Evolutionary conservation across 345 rosid genomes (phyloP), one percentile per base, ranked within the genome.

Genomic region (Syzygium aromaticum): DNA sequence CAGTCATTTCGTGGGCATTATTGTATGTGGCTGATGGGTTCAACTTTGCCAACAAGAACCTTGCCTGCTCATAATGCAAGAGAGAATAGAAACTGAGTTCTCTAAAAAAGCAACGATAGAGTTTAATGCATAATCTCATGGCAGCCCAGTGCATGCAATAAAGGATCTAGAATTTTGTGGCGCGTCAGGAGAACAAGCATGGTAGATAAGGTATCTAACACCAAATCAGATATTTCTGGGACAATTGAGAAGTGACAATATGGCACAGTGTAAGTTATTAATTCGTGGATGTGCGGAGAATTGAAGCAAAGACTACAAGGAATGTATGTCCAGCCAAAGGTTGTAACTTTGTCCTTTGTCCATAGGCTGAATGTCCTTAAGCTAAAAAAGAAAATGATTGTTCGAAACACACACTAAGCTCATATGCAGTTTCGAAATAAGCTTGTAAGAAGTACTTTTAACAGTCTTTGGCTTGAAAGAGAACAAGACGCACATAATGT

Each of bases 1-100:
- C 94, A 8, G 99, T 94, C 92, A 95, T 90, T 86, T 98, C 98
- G 22, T 89, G 89, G 51, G 97, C 90, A 52, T 93, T 96, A 85
- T 93, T 98, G 91, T 98, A 95, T 27, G 98, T 98, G 52, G 99
- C 97, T 56, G 99, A 98, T 86, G 99, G 99, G 90, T 96, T 98
- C 94, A 98, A 90, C 93, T 96, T 98, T 0, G 98, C 99, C 92
- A 98, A 93, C 64, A 98, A 93, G 91, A 98, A 98, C 92, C 99
- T 95, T 51, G 99, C 99, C 98, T 98, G 91, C 84, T 73, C 82
- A 9, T 73, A 73, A 73, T 73, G 78, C 84, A 84, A 86, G 86
- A 49, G 86, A 61, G 40, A 28, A 89, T 30, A 88, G 53, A 77
- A 52, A 86, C 27, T 86, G 59, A 86, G 51, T 77, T 51, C n/a